phyloP scores from a whole-genome alignment of 2,329 filamentous ascomycete species.

The Mollisia scopiformis region DNA sequence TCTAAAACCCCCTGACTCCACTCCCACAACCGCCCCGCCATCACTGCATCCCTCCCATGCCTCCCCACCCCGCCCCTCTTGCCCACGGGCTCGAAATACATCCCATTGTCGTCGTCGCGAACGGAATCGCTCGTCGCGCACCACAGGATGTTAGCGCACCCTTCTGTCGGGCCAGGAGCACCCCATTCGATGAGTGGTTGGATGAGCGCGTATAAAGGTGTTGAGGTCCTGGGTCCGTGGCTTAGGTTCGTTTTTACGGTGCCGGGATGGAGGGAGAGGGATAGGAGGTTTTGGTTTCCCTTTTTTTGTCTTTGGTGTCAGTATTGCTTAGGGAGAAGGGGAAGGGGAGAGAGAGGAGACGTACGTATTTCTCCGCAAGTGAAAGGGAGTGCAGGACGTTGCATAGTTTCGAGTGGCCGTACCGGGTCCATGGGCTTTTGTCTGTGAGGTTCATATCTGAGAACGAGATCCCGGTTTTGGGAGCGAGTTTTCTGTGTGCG shows the following conservation, averaged over 20 bases:
- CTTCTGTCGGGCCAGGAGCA: slow-evolving; percentile 4
- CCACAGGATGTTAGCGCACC: not conserved
- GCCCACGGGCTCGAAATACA: not conserved
- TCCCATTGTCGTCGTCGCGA: not conserved
- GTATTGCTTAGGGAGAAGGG: too few species aligned
- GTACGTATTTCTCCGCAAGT: not conserved
- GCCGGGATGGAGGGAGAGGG: slow-evolving; percentile 11
- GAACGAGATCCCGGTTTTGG: slow-evolving; percentile 18
- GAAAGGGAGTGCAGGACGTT: not conserved
- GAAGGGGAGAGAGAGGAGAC: not conserved
- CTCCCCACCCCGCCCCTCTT: not conserved
- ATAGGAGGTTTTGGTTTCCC: not conserved
- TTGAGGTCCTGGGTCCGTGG: not conserved
- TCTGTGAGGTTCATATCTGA: slow-evolving; percentile 5
- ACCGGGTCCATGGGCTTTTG: slow-evolving; percentile 9
- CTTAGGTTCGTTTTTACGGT: slow-evolving; percentile 11
- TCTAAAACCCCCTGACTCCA: not conserved
- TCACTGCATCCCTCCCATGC: not conserved
- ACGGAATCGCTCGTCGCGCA: not conserved
- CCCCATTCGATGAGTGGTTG: slow-evolving; percentile 4
- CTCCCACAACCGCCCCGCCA: slow-evolving; percentile 7
- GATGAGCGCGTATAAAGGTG: not conserved
- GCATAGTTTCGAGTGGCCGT: slow-evolving; percentile 21
- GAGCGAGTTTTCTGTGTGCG: slow-evolving; percentile 12
- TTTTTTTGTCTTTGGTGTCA: too few species aligned